These are phyloP conservation scores for Bruguiera hainesii DNA, from an alignment of 441 rosid genomes.

Conservation along the genomic window DNA sequence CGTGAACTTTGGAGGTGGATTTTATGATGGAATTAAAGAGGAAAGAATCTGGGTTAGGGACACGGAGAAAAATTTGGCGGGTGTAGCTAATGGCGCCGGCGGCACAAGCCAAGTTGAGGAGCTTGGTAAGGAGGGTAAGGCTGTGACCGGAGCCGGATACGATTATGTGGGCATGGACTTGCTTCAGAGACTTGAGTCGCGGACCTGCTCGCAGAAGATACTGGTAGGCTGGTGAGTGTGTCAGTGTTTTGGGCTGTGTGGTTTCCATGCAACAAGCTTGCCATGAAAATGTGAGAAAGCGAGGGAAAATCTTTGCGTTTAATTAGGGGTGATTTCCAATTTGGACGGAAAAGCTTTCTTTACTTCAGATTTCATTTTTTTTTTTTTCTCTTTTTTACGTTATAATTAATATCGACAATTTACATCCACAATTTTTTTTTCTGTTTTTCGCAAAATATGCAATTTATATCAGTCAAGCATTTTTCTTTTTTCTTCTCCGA, in stretches of 20 bases:
- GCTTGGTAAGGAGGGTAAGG: constrained; percentile 72
- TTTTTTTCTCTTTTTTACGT: too few relatives aligned
- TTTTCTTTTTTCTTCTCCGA: too few relatives aligned
- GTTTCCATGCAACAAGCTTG: constrained; percentile 33
- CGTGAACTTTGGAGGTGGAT: constrained; percentile 43
- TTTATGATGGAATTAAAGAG: constrained; percentile 65
- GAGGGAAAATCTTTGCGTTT: neutral
- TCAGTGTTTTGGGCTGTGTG: constrained; percentile 18
- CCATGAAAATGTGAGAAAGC: constrained; percentile 24
- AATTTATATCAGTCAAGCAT: too few relatives aligned
- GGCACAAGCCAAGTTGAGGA: constrained; percentile 56
- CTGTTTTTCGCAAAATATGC: too few relatives aligned
- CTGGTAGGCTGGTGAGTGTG: constrained; percentile 47
- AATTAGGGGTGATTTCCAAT: too few relatives aligned
- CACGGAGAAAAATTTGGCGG: constrained; percentile 45
- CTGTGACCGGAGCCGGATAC: constrained; percentile 45
- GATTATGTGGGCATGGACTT: constrained; percentile 57
- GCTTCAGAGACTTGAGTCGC: constrained; percentile 54
- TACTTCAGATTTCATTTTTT: too few relatives aligned
- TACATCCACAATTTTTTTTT: too few relatives aligned
- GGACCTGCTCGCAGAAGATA: constrained; percentile 66
- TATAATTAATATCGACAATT: too few relatives aligned
- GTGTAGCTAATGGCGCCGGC: constrained; percentile 52
- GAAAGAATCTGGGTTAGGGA: constrained; percentile 63
- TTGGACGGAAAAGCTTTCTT: too few relatives aligned